Evolutionary conservation across 192 early-diverging fungal genomes (phyloP).

Genomic region (Phycomyces nitens): DNA sequence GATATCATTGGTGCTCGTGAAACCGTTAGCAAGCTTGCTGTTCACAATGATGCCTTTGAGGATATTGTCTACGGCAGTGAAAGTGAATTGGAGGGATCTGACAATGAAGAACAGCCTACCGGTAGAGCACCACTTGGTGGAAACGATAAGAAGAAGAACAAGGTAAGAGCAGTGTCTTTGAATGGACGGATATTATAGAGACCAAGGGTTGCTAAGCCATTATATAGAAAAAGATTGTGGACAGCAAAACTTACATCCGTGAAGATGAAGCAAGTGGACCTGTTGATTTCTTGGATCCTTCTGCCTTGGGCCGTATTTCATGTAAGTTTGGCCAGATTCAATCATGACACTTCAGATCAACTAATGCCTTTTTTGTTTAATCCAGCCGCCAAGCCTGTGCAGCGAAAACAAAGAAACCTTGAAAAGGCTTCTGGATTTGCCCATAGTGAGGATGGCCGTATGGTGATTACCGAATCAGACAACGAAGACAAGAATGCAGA

Average conservation of each 20-base stretch:
- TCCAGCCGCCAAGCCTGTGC: conserved; percentile 29
- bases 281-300: conserved; percentile 88
- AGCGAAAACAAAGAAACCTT: conserved; percentile 12
- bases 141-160: conserved; percentile 24
- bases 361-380: too few relatives aligned
- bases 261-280: conserved; percentile 66
- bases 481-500: conserved; percentile 37
- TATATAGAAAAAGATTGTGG: conserved; percentile 34
- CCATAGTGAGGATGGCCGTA: conserved; percentile 68
- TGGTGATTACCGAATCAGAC: conserved; percentile 77
- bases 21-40: conserved; percentile 50
- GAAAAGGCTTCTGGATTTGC: conserved; percentile 44
- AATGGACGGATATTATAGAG: too few relatives aligned
- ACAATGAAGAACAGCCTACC: conserved; percentile 17
- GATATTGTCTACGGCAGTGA: conserved; percentile 91
- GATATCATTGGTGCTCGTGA: conserved; percentile 47
- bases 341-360: too few relatives aligned
- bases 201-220: too few relatives aligned
- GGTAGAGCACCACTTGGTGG: conserved; percentile 22
- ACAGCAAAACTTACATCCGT: conserved; percentile 54
- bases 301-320: conserved; percentile 57
- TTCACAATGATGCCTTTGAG: conserved; percentile 76
- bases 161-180: too few relatives aligned
- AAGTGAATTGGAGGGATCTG: conserved; percentile 74
- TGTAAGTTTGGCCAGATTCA: conserved; percentile 15